A percentile compares a stretch with the other conserved stretches of the same genome.
These are phyloP conservation scores for Dipteronia dyeriana DNA, from an alignment of 345 rosid genomes.

Conservation along the genomic window DNA sequence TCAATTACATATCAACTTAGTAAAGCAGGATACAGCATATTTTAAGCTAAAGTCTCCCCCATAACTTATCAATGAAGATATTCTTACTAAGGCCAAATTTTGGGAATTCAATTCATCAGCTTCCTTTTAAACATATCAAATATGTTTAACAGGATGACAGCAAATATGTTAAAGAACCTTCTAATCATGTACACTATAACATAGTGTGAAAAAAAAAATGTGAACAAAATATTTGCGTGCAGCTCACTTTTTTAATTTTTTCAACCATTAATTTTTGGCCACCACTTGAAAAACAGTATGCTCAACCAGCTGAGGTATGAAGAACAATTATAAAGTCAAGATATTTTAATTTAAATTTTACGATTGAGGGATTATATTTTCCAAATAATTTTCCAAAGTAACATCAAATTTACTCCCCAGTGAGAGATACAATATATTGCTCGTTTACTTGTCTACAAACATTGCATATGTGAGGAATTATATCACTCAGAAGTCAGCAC, in stretches of 20 bases:
- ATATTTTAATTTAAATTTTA: neutral
- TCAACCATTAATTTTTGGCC: neutral
- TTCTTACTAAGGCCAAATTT: neutral
- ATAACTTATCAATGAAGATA: neutral
- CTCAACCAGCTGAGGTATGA: neutral
- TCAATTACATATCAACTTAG: neutral
- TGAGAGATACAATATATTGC: neutral
- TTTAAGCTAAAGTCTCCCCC: neutral
- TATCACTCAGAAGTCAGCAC: neutral
- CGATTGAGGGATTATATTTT: neutral
- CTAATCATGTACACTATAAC: neutral
- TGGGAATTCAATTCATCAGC: neutral
- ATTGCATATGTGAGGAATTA: neutral
- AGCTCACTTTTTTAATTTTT: neutral
- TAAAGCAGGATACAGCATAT: conserved; percentile 2
- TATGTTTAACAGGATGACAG: neutral
- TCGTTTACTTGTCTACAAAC: neutral
- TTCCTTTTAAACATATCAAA: neutral
- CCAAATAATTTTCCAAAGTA: neutral
- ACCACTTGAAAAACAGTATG: neutral
- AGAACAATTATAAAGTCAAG: neutral
- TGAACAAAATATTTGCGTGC: neutral
- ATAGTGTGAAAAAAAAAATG: neutral
- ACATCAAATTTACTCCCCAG: neutral
- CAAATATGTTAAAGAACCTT: neutral